These are phyloP conservation scores for Ceriops decandra DNA, from an alignment of 345 rosid genomes.

Conservation along the genomic window DNA sequence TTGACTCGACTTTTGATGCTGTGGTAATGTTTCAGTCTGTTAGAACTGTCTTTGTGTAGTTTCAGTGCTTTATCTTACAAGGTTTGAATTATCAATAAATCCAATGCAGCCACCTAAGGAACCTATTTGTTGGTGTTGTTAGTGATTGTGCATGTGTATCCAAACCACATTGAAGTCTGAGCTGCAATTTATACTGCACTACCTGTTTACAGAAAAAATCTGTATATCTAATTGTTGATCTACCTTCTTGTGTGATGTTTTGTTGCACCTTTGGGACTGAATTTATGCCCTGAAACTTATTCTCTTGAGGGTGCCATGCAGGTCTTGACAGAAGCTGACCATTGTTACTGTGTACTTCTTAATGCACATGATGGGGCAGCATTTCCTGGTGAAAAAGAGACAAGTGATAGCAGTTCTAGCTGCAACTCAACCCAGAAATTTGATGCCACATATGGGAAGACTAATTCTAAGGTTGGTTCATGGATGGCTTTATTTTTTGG, in stretches of 20 bases:
- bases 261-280: not conserved
- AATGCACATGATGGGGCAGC: constrained; percentile 94
- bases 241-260: not conserved
- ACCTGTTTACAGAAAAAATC: not conserved
- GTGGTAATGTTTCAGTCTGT: constrained; percentile 45
- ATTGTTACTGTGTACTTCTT: constrained; percentile 92
- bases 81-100: not conserved
- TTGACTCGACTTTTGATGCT: constrained; percentile 95
- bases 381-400: constrained; percentile 60
- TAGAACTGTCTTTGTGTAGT: not conserved
- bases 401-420: constrained; percentile 44
- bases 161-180: not conserved
- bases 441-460: constrained; percentile 35
- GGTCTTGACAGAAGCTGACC: constrained; percentile 84
- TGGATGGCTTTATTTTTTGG: constrained; percentile 8
- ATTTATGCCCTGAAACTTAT: not conserved
- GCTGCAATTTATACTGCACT: not conserved
- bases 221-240: not conserved
- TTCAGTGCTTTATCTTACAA: not conserved
- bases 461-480: constrained; percentile 62
- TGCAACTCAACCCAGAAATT: constrained; percentile 28
- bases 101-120: not conserved
- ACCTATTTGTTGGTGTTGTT: not conserved
- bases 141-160: not conserved
- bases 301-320: constrained; percentile 21